phyloP scores from a whole-genome alignment of 208 protist species.

The Acanthamoeba triangularis region DNA sequence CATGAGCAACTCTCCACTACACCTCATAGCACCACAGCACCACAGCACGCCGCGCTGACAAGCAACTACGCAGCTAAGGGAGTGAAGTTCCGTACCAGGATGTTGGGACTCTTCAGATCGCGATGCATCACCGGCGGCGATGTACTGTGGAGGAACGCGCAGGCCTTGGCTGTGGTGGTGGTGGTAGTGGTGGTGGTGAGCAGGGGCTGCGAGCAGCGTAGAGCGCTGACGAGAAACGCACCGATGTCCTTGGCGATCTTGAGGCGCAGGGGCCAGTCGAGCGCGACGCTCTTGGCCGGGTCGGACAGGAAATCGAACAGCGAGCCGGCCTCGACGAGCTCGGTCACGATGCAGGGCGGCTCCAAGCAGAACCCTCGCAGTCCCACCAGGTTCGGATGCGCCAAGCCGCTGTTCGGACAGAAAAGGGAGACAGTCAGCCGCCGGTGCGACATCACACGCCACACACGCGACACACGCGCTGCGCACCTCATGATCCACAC shows the following conservation, averaged over 20 bases:
- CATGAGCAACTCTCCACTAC: no score
- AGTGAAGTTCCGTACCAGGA: slow-evolving; percentile 17
- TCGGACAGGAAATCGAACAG: slow-evolving; percentile 68
- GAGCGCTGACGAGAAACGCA: background rate
- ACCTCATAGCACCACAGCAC: no score
- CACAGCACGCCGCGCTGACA: no score
- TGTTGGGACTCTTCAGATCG: slow-evolving; percentile 61
- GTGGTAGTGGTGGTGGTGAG: no score
- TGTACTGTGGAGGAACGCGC: slow-evolving; percentile 42
- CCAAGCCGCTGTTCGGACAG: background rate
- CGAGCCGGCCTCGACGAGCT: slow-evolving; percentile 10
- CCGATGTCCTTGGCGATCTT: slow-evolving; percentile 74
- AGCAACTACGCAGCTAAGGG: no score
- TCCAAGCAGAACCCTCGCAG: slow-evolving; percentile 61
- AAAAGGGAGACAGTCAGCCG: background rate
- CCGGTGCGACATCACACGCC: background rate
- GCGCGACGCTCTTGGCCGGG: background rate
- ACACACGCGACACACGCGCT: no score
- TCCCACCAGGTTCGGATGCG: slow-evolving; percentile 52
- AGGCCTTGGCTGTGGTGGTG: slow-evolving; percentile 53
- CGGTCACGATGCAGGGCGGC: slow-evolving; percentile 75
- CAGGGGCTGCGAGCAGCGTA: background rate
- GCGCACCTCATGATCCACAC: slow-evolving; percentile 74
- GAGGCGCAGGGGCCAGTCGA: slow-evolving; percentile 59
- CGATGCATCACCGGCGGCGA: slow-evolving; percentile 49